These are phyloP conservation scores for Diplocarpon rosae DNA, from an alignment of 2,329 filamentous ascomycete species.

Conservation along the genomic window DNA sequence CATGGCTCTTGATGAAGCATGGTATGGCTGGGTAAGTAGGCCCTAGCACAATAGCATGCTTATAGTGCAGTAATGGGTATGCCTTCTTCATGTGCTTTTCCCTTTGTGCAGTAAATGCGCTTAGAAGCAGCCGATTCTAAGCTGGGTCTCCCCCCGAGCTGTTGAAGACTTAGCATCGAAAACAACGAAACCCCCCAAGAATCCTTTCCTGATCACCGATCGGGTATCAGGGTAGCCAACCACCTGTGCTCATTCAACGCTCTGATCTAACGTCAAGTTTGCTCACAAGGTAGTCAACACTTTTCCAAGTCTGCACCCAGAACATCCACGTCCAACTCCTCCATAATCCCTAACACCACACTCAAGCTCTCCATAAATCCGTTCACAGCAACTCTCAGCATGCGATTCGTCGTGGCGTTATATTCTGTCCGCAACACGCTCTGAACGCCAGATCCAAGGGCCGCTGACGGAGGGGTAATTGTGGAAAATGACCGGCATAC, in stretches of 20 bases:
- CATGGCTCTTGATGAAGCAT: too few species aligned
- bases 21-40: too few species aligned
- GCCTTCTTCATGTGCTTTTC: too few species aligned
- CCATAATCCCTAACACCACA: slow-evolving; percentile 80
- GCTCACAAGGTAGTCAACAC: not conserved
- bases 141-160: not conserved
- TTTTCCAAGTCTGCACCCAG: slow-evolving; percentile 35
- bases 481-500: slow-evolving; percentile 64
- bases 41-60: too few species aligned
- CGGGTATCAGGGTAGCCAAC: too few species aligned
- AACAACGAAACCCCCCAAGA: not conserved
- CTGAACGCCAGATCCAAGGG: slow-evolving; percentile 18
- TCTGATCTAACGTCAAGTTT: too few species aligned
- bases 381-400: slow-evolving; percentile 93
- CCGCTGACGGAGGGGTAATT: slow-evolving; percentile 23
- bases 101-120: too few species aligned
- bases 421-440: slow-evolving; percentile 64
- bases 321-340: slow-evolving; percentile 78
- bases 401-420: slow-evolving; percentile 82
- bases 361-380: slow-evolving; percentile 87
- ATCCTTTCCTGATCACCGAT: too few species aligned
- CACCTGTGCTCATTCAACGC: too few species aligned
- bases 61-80: too few species aligned
- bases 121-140: not conserved
- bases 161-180: too few species aligned